Conservation (phyloP, 805 yeast genomes). For the Starmerella geochares region DNA sequence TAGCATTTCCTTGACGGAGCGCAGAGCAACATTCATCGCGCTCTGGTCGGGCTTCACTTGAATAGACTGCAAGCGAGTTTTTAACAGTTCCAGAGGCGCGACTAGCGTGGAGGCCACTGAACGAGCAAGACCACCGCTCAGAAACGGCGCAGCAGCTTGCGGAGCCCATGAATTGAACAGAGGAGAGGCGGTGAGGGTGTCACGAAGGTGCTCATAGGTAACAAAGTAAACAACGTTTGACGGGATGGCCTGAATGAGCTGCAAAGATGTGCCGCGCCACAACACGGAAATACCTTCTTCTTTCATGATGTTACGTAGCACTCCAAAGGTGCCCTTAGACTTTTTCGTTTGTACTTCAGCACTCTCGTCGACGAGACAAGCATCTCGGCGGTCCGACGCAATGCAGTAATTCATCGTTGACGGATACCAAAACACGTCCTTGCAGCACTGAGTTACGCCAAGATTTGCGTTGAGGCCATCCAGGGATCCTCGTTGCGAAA, state of each 20-base stretch:
- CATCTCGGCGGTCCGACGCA: constrained; percentile 27
- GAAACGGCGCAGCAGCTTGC: constrained; percentile 51
- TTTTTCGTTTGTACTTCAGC: background rate
- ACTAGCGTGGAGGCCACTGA: constrained; percentile 71
- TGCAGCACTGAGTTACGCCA: constrained; percentile 35
- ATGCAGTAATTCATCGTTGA: constrained; percentile 32
- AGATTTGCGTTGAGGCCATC: constrained; percentile 13
- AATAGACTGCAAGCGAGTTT: constrained; percentile 77
- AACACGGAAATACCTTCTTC: constrained; percentile 68
- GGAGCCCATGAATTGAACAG: constrained; percentile 22
- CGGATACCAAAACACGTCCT: constrained; percentile 35
- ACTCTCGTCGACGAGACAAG: constrained; percentile 8
- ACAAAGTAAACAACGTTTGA: constrained; percentile 88
- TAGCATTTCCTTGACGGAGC: constrained; percentile 46
- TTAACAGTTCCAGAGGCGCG: constrained; percentile 77
- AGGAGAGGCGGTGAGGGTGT: constrained; percentile 40
- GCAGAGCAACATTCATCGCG: constrained; percentile 31
- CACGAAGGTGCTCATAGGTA: constrained; percentile 81
- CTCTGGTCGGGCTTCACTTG: constrained; percentile 41
- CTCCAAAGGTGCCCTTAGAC: constrained; percentile 46
- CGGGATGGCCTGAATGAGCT: constrained; percentile 78
- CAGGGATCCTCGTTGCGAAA: background rate
- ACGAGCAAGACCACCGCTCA: constrained; percentile 81
- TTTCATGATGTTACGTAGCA: constrained; percentile 52
- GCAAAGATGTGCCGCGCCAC: constrained; percentile 82